Percentiles rank a stretch among this genome's conserved stretches.
phyloP scores from a whole-genome alignment of 164 flowering plant species.

The Kalanchoe fedtschenkoi region DNA sequence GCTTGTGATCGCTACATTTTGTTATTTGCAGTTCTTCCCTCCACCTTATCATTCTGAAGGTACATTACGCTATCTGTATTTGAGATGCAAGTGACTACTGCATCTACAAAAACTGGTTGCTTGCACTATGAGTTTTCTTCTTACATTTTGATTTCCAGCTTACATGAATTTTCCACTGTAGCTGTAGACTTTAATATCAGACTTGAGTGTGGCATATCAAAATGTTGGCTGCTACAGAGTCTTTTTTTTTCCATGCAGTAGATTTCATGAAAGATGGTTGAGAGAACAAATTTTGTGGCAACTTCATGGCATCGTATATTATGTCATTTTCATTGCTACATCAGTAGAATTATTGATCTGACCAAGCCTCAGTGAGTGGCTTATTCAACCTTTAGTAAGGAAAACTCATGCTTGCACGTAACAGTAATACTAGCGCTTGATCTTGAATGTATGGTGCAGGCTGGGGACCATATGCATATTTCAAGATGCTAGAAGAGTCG shows the following conservation, averaged over 20 bases:
- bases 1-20: conserved; percentile 32
- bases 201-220: background rate
- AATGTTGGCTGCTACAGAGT: background rate
- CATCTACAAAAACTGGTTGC: background rate
- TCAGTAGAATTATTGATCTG: background rate
- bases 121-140: background rate
- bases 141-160: background rate
- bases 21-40: conserved; percentile 58
- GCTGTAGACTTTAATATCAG: background rate
- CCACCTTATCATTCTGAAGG: conserved; percentile 48
- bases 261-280: background rate
- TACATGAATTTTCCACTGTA: background rate
- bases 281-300: background rate
- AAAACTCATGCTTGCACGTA: background rate
- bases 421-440: background rate
- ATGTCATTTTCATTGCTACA: background rate
- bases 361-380: too few relatives aligned
- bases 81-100: background rate
- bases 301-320: background rate
- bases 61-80: conserved; percentile 6
- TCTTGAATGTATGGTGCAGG: conserved; percentile 26
- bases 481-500: conserved; percentile 25
- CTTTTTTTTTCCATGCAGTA: background rate
- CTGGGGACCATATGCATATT: conserved; percentile 52
- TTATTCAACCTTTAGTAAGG: background rate